Evolutionary conservation across 768 basidiomycete species (phyloP), one percentile per base, ranked within the genome.

Genomic region (Russula earlei): DNA sequence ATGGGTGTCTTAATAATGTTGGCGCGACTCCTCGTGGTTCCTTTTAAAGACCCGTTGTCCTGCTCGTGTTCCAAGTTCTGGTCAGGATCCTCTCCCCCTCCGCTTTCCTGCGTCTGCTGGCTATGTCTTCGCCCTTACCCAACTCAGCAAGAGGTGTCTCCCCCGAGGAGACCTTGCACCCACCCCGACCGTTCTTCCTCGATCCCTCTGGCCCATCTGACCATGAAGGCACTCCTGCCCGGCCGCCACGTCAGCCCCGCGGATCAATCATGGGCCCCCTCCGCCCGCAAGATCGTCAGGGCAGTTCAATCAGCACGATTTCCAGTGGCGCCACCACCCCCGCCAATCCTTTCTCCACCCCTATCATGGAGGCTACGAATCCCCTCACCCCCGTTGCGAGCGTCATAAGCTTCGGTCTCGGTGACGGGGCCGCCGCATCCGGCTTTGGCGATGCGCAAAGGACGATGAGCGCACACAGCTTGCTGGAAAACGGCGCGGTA

Each of bases 341-440:
- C 37, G 63, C 54, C 61, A 46, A 71, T 52, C 62, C 66, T 58
- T 52, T 67, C 66, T 2, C 60, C 57, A 19, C 67, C 52, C 50
- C 70, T 47, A 25, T 46, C 34, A 11, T 34, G 22, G 42, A 50
- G 49, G 59, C 62, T 42, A 52, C 59, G 44, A 78, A 77, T 62
- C 76, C 81, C 0, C 79, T 81, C 68, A 80, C 82, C 0, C 72
- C 82, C 11, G 75, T 78, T 4, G 67, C 71, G 7, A 79, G 75
- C 63, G 70, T 76, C n/a, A 67, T 71, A 40, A 75, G 70, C 57
- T 75, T 76, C 62, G 74, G 73, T 58, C 68, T 62, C 14, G 59
- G 48, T 20, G 61, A 70, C 24, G 65, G 65, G 22, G 67, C 68
- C 40, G 66, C 67, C 38, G 67, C n/a, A n/a, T n/a, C 69, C 22